Conservation (phyloP, 1,284 basidiomycete genomes). For the Papiliotrema terrestris region DNA sequence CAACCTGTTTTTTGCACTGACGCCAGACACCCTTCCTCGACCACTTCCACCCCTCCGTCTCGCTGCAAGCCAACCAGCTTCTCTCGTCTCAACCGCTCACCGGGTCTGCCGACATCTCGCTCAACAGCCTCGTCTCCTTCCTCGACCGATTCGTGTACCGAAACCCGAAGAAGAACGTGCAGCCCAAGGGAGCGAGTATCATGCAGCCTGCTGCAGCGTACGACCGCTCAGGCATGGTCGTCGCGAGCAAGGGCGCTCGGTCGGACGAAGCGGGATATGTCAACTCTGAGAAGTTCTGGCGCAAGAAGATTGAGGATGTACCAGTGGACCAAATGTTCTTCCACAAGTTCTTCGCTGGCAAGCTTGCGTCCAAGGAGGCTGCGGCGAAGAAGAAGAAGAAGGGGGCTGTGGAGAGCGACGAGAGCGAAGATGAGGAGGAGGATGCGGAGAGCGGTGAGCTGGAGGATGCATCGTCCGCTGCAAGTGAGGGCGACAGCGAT, state of each 20-base stretch:
- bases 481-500: slow-evolving; percentile 53
- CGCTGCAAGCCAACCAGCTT: slow-evolving; percentile 80
- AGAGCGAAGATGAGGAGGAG: slow-evolving; percentile 24
- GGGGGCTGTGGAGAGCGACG: slow-evolving; percentile 21
- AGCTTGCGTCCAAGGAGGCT: slow-evolving; percentile 55
- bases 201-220: slow-evolving; percentile 88
- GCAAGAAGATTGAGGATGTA: slow-evolving; percentile 66
- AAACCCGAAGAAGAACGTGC: slow-evolving; percentile 82
- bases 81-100: slow-evolving; percentile 64
- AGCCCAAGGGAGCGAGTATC: slow-evolving; percentile 69
- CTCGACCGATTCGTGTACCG: slow-evolving; percentile 88
- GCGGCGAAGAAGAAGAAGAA: slow-evolving; percentile 52
- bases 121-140: slow-evolving; percentile 91
- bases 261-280: slow-evolving; percentile 54
- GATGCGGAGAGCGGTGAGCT: slow-evolving; percentile 39
- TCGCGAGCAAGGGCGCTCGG: slow-evolving; percentile 63
- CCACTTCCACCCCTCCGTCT: slow-evolving; percentile 90
- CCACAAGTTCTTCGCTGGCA: slow-evolving; percentile 54
- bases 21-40: slow-evolving; percentile 59
- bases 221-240: slow-evolving; percentile 62
- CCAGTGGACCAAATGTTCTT: slow-evolving; percentile 69
- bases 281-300: slow-evolving; percentile 77
- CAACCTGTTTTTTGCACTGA: background rate
- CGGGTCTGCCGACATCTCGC: slow-evolving; percentile 79
- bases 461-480: slow-evolving; percentile 48